Percentiles rank a stretch among this genome's conserved stretches.
These are phyloP conservation scores for Bassia scoparia DNA, from an alignment of 148 eudicot genomes.

Conservation along the genomic window DNA sequence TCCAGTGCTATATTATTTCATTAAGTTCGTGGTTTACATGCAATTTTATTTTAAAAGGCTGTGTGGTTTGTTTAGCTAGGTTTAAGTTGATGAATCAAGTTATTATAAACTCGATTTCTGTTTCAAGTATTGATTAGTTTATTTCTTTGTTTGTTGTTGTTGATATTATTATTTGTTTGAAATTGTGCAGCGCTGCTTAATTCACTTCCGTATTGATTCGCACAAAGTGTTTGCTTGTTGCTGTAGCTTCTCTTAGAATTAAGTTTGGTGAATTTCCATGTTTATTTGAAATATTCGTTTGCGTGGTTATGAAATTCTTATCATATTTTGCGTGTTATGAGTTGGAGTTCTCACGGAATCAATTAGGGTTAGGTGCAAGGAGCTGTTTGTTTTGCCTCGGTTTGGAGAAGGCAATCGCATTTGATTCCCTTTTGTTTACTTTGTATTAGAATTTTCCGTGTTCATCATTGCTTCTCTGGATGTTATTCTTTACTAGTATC, in stretches of 20 bases:
- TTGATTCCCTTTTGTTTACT: background rate
- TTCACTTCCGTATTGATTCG: background rate
- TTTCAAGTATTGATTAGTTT: background rate
- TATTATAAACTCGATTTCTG: background rate
- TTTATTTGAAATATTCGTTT: no score
- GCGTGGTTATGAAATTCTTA: no score
- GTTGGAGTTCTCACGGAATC: background rate
- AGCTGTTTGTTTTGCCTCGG: background rate
- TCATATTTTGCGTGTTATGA: background rate
- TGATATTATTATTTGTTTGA: background rate
- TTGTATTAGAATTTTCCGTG: background rate
- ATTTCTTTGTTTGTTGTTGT: background rate
- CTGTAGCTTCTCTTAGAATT: background rate
- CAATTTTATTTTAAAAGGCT: background rate
- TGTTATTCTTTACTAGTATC: background rate
- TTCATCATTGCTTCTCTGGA: background rate
- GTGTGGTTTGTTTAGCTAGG: background rate
- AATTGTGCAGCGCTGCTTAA: background rate
- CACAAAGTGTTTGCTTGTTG: background rate
- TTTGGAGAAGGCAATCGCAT: background rate
- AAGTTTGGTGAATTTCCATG: no score
- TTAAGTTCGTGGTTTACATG: background rate
- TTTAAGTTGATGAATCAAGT: slow-evolving; percentile 6
- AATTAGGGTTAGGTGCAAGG: background rate
- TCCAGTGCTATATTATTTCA: background rate